Evolutionary conservation across 1,284 basidiomycete genomes (phyloP).

Genomic region (Rhodotorula sp.): DNA sequence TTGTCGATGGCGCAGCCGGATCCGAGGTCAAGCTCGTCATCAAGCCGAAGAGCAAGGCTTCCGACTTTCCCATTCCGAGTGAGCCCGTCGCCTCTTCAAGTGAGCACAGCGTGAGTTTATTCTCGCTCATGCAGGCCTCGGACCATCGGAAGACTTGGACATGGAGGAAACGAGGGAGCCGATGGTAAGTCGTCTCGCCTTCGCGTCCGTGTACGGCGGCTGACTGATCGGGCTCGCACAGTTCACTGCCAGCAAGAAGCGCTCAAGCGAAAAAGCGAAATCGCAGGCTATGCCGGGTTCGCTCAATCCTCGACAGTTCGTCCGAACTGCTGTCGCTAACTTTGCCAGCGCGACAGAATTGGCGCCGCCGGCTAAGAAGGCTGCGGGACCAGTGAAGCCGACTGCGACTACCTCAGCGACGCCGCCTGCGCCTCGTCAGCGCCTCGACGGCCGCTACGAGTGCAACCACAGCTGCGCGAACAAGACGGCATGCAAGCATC

Average conservation of each 20-base stretch:
- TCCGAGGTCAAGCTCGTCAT: constrained; percentile 20
- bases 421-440: not conserved
- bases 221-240: too few relatives aligned
- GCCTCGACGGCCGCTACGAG: constrained; percentile 40
- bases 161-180: not conserved
- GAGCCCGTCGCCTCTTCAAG: not conserved
- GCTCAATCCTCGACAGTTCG: too few relatives aligned
- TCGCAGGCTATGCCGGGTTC: too few relatives aligned
- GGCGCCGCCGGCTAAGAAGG: too few relatives aligned
- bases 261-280: too few relatives aligned
- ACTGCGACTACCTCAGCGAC: too few relatives aligned
- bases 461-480: constrained; percentile 38
- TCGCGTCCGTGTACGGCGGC: too few relatives aligned
- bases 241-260: too few relatives aligned
- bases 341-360: too few relatives aligned
- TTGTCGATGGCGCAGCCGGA: constrained; percentile 16
- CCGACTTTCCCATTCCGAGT: constrained; percentile 24
- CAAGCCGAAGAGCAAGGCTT: constrained; percentile 20
- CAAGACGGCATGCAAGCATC: constrained; percentile 45
- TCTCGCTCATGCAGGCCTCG: not conserved
- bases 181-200: too few relatives aligned
- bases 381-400: too few relatives aligned
- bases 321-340: too few relatives aligned
- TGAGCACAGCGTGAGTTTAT: not conserved
- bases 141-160: not conserved